Percentiles rank a stretch among this genome's conserved stretches.
These are phyloP conservation scores for Aciculosporium take DNA, from an alignment of 2,329 filamentous ascomycete genomes.

Conservation along the genomic window DNA sequence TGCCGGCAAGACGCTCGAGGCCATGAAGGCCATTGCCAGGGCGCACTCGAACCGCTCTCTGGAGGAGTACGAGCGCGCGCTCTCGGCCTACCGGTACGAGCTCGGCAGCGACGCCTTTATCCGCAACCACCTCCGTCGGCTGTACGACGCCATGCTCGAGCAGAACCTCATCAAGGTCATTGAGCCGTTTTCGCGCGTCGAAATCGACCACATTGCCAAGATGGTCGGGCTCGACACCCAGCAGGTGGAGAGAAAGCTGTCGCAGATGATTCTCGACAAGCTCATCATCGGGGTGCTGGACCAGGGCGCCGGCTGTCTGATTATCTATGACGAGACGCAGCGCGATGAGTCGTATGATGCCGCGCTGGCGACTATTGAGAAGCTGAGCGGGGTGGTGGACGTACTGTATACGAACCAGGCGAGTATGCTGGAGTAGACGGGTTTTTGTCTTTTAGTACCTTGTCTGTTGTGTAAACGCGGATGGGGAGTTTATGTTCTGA, in stretches of 20 bases:
- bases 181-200: constrained; percentile 92
- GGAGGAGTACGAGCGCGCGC: constrained; percentile 90
- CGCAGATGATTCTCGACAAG: constrained; percentile 99
- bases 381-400: constrained; percentile 93
- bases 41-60: constrained; percentile 91
- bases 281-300: constrained; percentile 95
- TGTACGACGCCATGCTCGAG: constrained; percentile 98
- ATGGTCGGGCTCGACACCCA: constrained; percentile 94
- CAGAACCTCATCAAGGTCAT: constrained; percentile 99
- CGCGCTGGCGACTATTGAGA: constrained; percentile 87
- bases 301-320: constrained; percentile 92
- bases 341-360: constrained; percentile 89
- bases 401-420: constrained; percentile 97
- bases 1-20: constrained; percentile 86
- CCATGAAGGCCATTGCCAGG: constrained; percentile 96
- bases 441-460: constrained; percentile 14
- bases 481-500: constrained; percentile 11
- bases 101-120: constrained; percentile 92
- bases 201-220: constrained; percentile 92
- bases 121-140: constrained; percentile 82
- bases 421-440: constrained; percentile 70
- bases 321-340: constrained; percentile 91
- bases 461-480: constrained; percentile 17
- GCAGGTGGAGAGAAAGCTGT: constrained; percentile 95
- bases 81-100: constrained; percentile 83